Evolutionary conservation across 148 eudicot species (phyloP).

Genomic region (Rhododendron simsii): DNA sequence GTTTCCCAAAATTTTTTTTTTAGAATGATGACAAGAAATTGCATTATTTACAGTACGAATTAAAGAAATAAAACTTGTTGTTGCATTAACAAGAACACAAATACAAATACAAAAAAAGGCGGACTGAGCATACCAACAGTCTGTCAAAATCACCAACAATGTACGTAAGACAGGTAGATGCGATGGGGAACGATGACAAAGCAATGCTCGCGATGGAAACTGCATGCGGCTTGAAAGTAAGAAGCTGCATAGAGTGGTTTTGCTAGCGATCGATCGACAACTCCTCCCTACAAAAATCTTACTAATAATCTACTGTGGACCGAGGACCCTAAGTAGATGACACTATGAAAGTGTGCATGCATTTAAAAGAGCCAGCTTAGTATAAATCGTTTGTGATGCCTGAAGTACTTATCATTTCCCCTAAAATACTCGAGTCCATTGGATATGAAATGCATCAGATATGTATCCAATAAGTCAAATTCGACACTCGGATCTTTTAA

Average conservation of each 20-base stretch:
- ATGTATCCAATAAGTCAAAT: neutral
- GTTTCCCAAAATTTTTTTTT: neutral
- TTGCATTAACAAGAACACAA: too few relatives aligned
- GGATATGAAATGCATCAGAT: neutral
- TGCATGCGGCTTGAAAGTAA: neutral
- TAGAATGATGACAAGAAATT: too few relatives aligned
- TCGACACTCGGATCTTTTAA: neutral
- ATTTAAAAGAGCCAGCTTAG: neutral
- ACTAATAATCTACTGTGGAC: neutral
- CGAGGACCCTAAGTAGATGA: neutral
- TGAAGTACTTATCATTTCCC: neutral
- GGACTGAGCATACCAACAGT: too few relatives aligned
- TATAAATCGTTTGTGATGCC: neutral
- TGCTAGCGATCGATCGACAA: neutral
- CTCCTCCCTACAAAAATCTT: neutral
- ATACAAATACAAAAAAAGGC: too few relatives aligned
- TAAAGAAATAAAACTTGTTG: too few relatives aligned
- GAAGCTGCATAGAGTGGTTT: neutral
- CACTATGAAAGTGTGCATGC: neutral
- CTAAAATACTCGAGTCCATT: neutral
- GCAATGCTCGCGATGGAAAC: neutral
- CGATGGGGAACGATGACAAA: neutral
- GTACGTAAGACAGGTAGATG: too few relatives aligned
- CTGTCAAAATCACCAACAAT: too few relatives aligned
- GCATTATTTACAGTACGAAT: too few relatives aligned